Conservation (phyloP, 805 yeast species). For the Candida broadrunensis region DNA sequence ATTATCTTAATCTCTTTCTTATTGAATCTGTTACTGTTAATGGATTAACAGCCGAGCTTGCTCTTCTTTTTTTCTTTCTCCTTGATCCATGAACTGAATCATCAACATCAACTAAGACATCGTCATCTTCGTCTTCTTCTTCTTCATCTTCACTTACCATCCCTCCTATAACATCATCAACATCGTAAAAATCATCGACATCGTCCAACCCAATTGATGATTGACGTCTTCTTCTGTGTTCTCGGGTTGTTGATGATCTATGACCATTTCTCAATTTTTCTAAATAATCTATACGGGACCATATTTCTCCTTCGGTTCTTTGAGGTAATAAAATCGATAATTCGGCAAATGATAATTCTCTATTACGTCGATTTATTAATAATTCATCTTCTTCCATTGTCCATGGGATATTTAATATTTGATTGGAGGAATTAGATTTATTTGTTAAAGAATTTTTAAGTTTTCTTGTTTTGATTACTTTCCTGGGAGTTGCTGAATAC, state of each 20-base stretch:
- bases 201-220: slow-evolving; percentile 41
- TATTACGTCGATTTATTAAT: slow-evolving; percentile 47
- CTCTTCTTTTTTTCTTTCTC: slow-evolving; percentile 33
- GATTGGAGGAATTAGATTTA: slow-evolving; percentile 4
- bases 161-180: slow-evolving; percentile 37
- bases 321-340: slow-evolving; percentile 68
- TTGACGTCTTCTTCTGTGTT: slow-evolving; percentile 30
- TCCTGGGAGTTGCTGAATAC: slow-evolving; percentile 7
- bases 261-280: slow-evolving; percentile 35
- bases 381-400: slow-evolving; percentile 72
- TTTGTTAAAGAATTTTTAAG: slow-evolving; percentile 8
- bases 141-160: slow-evolving; percentile 29
- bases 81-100: slow-evolving; percentile 23
- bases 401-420: slow-evolving; percentile 41
- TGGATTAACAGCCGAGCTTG: slow-evolving; percentile 44
- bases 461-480: slow-evolving; percentile 6
- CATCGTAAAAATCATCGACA: slow-evolving; percentile 41
- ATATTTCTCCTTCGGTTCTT: slow-evolving; percentile 73
- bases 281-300: slow-evolving; percentile 53
- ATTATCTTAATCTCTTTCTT: slow-evolving; percentile 8
- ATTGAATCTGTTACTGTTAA: slow-evolving; percentile 17
- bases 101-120: slow-evolving; percentile 36
- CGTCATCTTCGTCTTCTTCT: slow-evolving; percentile 29
- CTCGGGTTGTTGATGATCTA: slow-evolving; percentile 19
- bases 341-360: slow-evolving; percentile 69